Conservation (phyloP, 1,139 yeast genomes). For the Spencermartinsiella ligniputridi region DNA sequence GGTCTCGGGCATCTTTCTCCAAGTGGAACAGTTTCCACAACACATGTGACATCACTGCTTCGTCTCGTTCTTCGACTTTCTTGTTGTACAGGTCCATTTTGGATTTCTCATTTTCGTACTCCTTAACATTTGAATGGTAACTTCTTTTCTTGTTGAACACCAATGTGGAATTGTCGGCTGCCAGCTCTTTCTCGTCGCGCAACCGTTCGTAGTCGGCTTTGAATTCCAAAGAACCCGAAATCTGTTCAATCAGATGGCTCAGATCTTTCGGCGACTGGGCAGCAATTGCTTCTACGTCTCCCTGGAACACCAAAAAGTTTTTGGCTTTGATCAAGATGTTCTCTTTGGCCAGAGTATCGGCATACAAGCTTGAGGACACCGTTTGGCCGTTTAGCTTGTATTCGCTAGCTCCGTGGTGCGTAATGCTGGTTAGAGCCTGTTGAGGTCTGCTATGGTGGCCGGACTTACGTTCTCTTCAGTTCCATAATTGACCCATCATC, state of each 20-base stretch:
- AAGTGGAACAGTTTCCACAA: slow-evolving; percentile 68
- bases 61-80: slow-evolving; percentile 44
- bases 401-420: slow-evolving; percentile 53
- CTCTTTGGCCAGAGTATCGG: slow-evolving; percentile 65
- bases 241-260: slow-evolving; percentile 68
- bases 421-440: not conserved
- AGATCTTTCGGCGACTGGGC: slow-evolving; percentile 78
- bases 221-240: slow-evolving; percentile 75
- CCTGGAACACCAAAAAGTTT: slow-evolving; percentile 92
- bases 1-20: slow-evolving; percentile 41
- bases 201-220: slow-evolving; percentile 64
- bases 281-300: slow-evolving; percentile 93
- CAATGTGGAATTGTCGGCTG: slow-evolving; percentile 61
- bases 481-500: slow-evolving; percentile 39
- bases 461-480: slow-evolving; percentile 22
- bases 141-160: slow-evolving; percentile 71
- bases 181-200: slow-evolving; percentile 44
- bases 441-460: no score
- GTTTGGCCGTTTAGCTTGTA: slow-evolving; percentile 61
- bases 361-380: slow-evolving; percentile 64
- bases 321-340: slow-evolving; percentile 85
- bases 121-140: slow-evolving; percentile 70
- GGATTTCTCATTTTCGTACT: slow-evolving; percentile 68
- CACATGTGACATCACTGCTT: slow-evolving; percentile 46
- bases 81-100: slow-evolving; percentile 69